These are phyloP conservation scores for Trichoderma reesei DNA, from an alignment of 495 filamentous ascomycete genomes.

Conservation along the genomic window DNA sequence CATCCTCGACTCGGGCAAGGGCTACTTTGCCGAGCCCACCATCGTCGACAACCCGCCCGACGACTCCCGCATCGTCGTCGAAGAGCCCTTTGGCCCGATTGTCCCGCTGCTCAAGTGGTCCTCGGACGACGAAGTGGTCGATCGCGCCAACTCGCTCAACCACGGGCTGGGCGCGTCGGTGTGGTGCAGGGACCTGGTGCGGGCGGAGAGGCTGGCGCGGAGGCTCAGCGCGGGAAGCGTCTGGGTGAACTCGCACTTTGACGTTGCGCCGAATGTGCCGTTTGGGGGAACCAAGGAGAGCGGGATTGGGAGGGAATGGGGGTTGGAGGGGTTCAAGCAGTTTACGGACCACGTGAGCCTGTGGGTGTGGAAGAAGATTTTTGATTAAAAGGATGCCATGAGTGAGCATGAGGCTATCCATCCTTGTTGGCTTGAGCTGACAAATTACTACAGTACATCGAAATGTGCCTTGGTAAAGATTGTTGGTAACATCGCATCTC, in stretches of 20 bases:
- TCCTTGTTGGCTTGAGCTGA: too few relatives aligned
- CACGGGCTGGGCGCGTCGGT: conserved; percentile 49
- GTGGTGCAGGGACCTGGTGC: conserved; percentile 42
- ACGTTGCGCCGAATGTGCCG: conserved; percentile 35
- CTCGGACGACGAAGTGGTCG: conserved; percentile 48
- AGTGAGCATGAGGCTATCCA: background rate
- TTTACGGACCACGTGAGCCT: conserved; percentile 11
- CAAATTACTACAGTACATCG: too few relatives aligned
- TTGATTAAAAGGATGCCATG: background rate
- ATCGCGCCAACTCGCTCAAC: conserved; percentile 45
- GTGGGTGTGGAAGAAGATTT: conserved; percentile 15
- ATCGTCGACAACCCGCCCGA: conserved; percentile 41
- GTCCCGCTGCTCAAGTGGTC: conserved; percentile 47
- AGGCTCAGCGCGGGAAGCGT: conserved; percentile 46
- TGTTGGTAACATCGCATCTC: background rate
- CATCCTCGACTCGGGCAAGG: conserved; percentile 19
- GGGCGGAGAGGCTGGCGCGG: conserved; percentile 40
- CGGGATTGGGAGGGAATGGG: conserved; percentile 41
- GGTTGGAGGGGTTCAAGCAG: conserved; percentile 11
- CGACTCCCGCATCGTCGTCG: conserved; percentile 30
- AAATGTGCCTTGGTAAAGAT: too few relatives aligned
- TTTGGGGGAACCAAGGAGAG: conserved; percentile 58
- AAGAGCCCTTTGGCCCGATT: conserved; percentile 49
- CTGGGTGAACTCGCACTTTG: conserved; percentile 47
- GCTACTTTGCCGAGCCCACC: conserved; percentile 40